Conservation (phyloP, 352 stramenopile species). For the Globisporangium polare region DNA sequence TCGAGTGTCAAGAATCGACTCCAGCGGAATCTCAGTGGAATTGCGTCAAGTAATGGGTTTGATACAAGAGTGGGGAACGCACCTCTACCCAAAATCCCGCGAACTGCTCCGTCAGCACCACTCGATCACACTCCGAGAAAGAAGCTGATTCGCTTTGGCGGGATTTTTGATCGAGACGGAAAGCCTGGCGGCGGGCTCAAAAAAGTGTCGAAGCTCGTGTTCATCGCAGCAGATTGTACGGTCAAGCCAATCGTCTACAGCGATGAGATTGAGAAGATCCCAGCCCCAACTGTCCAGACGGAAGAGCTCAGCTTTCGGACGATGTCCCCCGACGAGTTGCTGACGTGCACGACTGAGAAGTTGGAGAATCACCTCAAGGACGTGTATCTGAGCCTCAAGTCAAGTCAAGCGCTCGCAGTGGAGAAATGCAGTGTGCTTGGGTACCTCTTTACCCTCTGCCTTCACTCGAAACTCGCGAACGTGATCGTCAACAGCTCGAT, state of each 20-base stretch:
- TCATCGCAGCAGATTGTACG: conserved; percentile 45
- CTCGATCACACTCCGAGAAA: neutral
- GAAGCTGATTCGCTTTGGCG: conserved; percentile 17
- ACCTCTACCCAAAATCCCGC: conserved; percentile 12
- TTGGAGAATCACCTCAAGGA: conserved; percentile 73
- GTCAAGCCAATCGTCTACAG: conserved; percentile 64
- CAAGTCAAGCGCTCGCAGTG: conserved; percentile 9
- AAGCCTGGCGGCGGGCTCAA: conserved; percentile 28
- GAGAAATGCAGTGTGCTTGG: conserved; percentile 49
- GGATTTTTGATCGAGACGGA: conserved; percentile 30
- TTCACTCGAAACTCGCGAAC: conserved; percentile 56
- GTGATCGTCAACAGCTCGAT: conserved; percentile 85
- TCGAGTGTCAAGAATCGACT: neutral
- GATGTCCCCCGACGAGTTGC: conserved; percentile 32
- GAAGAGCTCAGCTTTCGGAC: conserved; percentile 38
- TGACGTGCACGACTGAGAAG: conserved; percentile 39
- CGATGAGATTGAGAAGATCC: conserved; percentile 40
- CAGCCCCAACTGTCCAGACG: conserved; percentile 19
- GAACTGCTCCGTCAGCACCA: conserved; percentile 27
- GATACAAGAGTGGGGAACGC: neutral
- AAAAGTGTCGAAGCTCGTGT: conserved; percentile 55
- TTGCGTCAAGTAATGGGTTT: neutral
- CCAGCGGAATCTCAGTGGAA: neutral
- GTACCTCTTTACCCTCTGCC: conserved; percentile 58
- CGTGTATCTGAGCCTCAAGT: conserved; percentile 69